A percentile compares a stretch with the other conserved stretches of the same genome.
Conservation (phyloP, 306 rosid species). For the Cicer chorassanicum region DNA sequence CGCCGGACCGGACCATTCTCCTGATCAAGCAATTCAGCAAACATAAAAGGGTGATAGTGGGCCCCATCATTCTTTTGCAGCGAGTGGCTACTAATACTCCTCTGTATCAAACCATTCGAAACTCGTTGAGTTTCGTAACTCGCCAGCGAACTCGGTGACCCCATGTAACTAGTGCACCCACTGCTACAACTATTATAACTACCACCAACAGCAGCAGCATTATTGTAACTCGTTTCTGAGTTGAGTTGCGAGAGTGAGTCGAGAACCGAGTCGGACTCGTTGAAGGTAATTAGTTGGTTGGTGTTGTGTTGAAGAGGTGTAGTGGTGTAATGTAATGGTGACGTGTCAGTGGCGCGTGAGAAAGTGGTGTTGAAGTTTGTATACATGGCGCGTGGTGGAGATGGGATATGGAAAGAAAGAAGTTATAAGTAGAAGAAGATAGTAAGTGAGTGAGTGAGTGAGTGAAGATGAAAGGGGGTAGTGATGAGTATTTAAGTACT, state of each 20-base stretch:
- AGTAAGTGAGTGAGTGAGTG: conserved; percentile 5
- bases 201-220: neutral
- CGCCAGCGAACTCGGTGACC: conserved; percentile 60
- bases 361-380: conserved; percentile 35
- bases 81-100: conserved; percentile 69
- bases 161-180: conserved; percentile 64
- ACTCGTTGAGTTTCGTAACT: conserved; percentile 44
- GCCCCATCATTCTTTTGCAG: conserved; percentile 53
- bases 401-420: neutral
- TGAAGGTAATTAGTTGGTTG: conserved; percentile 5
- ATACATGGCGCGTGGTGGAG: conserved; percentile 67
- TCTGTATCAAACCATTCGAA: conserved; percentile 50
- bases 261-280: conserved; percentile 41
- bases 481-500: conserved; percentile 50
- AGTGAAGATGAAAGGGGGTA: neutral
- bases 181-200: conserved; percentile 60
- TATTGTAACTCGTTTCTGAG: conserved; percentile 54
- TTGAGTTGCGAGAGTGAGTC: conserved; percentile 24
- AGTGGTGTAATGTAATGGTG: conserved; percentile 29
- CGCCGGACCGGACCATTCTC: conserved; percentile 61
- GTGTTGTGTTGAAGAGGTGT: neutral
- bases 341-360: conserved; percentile 55
- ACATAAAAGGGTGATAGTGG: conserved; percentile 52
- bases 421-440: neutral
- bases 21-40: conserved; percentile 47